phyloP scores from a whole-genome alignment of 1,284 basidiomycete species.

The Porphyrellus sp. region DNA sequence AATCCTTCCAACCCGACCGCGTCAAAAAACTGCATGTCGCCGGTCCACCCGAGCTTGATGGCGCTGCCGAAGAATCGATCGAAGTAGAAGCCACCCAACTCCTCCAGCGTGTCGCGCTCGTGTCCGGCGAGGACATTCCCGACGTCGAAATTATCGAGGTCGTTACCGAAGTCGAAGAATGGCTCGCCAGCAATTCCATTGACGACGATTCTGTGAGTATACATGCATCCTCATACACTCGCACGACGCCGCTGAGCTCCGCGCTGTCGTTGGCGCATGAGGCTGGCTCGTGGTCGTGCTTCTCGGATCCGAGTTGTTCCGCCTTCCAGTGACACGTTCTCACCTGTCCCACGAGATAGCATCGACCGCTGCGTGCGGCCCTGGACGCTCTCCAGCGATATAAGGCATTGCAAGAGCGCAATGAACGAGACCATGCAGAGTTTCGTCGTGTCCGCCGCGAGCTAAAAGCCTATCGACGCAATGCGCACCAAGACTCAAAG shows the following conservation, averaged over 20 bases:
- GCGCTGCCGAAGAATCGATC: conserved; percentile 26
- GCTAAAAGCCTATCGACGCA: conserved; percentile 28
- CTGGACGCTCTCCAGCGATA: conserved; percentile 29
- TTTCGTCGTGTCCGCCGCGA: conserved; percentile 32
- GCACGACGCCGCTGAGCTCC: background rate
- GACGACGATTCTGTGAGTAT: conserved; percentile 35
- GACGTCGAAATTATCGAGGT: conserved; percentile 44
- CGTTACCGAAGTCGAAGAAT: conserved; percentile 45
- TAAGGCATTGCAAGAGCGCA: conserved; percentile 34
- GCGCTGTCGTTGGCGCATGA: background rate
- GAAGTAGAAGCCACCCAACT: conserved; percentile 37
- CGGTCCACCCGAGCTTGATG: conserved; percentile 39
- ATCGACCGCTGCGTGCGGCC: conserved; percentile 26
- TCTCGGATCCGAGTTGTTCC: conserved; percentile 24
- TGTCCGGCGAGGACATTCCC: conserved; percentile 42
- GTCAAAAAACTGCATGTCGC: conserved; percentile 61
- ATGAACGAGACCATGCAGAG: conserved; percentile 29
- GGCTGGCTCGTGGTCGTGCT: conserved; percentile 1
- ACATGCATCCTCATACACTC: conserved; percentile 1
- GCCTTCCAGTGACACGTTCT: conserved; percentile 17
- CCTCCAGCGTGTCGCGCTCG: conserved; percentile 46
- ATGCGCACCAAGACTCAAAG: conserved; percentile 35
- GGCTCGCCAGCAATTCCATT: conserved; percentile 36
- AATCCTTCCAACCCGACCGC: conserved; percentile 48
- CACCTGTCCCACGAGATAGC: conserved; percentile 25